Conservation (phyloP, 176 grass and related monocot species). For the Panicum miliaceum region DNA sequence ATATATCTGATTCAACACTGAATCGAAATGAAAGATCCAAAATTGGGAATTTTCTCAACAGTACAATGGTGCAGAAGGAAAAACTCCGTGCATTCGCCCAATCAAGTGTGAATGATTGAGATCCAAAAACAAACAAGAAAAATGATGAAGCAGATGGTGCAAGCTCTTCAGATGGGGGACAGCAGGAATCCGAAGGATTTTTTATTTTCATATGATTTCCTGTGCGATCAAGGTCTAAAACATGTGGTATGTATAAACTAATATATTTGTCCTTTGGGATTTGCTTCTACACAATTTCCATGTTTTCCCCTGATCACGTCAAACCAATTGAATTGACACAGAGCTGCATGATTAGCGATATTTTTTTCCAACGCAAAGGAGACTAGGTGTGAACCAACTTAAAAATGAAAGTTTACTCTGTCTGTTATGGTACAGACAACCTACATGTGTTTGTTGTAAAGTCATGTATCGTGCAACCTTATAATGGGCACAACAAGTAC, state of each 20-base stretch:
- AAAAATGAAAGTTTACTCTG: slow-evolving; percentile 33
- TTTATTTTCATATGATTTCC: slow-evolving; percentile 5
- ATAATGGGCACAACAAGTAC: background rate
- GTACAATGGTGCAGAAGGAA: background rate
- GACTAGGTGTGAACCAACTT: slow-evolving; percentile 8
- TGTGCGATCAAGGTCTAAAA: slow-evolving; percentile 17
- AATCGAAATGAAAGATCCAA: slow-evolving; percentile 27
- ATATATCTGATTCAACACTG: slow-evolving; percentile 26
- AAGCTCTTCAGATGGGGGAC: slow-evolving; percentile 12
- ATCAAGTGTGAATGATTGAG: slow-evolving; percentile 25
- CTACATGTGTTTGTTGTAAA: slow-evolving; percentile 44
- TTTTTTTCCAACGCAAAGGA: background rate
- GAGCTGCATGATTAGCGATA: background rate
- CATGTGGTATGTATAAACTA: slow-evolving; percentile 3
- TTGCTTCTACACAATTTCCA: slow-evolving; percentile 9
- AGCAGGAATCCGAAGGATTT: slow-evolving; percentile 14
- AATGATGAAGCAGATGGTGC: slow-evolving; percentile 34
- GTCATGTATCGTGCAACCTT: background rate
- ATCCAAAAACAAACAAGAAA: background rate
- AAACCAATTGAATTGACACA: background rate
- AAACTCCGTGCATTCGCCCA: slow-evolving; percentile 6
- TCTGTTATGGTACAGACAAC: slow-evolving; percentile 27
- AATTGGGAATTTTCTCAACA: slow-evolving; percentile 10
- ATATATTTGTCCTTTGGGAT: background rate
- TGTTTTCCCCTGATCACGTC: background rate